A percentile compares a stretch with the other conserved stretches of the same genome.
Conservation (phyloP, 176 grass and related monocot genomes). For the Avena atlantica region DNA sequence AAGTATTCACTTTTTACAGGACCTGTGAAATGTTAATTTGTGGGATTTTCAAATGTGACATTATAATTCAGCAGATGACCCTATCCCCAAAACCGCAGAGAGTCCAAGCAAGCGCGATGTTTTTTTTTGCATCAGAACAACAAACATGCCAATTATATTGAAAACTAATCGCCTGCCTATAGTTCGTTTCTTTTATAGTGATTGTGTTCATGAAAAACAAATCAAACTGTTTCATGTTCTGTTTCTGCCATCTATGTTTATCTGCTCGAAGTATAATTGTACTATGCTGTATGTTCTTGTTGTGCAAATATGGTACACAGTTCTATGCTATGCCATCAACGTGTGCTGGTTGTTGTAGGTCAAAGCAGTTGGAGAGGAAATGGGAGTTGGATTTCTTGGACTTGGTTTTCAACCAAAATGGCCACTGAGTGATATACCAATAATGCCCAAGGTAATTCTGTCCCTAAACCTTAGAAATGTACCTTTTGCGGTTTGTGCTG, state of each 20-base stretch:
- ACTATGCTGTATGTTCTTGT: background rate
- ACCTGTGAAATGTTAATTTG: conserved; percentile 2
- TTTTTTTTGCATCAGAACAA: background rate
- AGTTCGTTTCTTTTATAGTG: background rate
- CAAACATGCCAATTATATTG: background rate
- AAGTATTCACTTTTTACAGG: background rate
- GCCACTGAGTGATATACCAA: conserved; percentile 76
- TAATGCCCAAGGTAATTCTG: conserved; percentile 90
- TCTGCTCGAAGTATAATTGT: conserved; percentile 5
- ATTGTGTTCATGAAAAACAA: background rate
- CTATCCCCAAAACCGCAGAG: background rate
- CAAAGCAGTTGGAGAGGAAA: conserved; percentile 94
- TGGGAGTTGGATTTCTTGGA: conserved; percentile 95
- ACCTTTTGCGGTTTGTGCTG: background rate
- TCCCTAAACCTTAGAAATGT: conserved; percentile 25
- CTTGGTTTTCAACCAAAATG: conserved; percentile 98
- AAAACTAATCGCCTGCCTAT: no score
- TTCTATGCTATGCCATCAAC: conserved; percentile 13
- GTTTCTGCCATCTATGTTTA: background rate
- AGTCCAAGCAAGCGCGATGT: background rate
- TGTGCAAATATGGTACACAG: background rate
- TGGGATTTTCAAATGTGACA: conserved; percentile 16
- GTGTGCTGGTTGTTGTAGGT: conserved; percentile 62
- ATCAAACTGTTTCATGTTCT: background rate
- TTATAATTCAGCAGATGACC: conserved; percentile 15